Conservation (phyloP, 371 early-diverging fungal species). For the Lichtheimia ramosa region DNA sequence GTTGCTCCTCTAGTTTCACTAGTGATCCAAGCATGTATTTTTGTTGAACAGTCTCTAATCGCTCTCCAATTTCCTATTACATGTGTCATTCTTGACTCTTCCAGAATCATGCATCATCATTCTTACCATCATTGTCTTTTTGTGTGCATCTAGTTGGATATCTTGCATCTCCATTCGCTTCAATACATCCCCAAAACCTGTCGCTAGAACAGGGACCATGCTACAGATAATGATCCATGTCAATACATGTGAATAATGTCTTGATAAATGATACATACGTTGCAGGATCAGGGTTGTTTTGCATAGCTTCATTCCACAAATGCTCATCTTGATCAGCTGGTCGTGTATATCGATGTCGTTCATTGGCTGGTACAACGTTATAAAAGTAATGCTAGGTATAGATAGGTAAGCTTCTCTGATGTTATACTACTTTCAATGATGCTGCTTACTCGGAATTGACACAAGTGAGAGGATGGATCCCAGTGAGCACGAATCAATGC, state of each 20-base stretch:
- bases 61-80: constrained; percentile 29
- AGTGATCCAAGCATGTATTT: constrained; percentile 30
- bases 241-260: neutral
- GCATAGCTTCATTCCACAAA: constrained; percentile 80
- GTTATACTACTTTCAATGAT: neutral
- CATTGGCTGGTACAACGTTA: constrained; percentile 82
- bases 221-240: constrained; percentile 30
- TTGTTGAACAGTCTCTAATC: constrained; percentile 29
- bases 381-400: constrained; percentile 79
- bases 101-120: neutral
- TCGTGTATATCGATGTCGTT: constrained; percentile 73
- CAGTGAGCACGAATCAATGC: constrained; percentile 68
- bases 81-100: neutral
- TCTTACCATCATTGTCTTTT: constrained; percentile 27
- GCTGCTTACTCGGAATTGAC: constrained; percentile 70
- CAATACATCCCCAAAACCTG: constrained; percentile 85
- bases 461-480: constrained; percentile 77
- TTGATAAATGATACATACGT: constrained; percentile 41
- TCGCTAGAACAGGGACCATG: constrained; percentile 88
- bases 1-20: constrained; percentile 39
- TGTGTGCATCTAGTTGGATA: constrained; percentile 43
- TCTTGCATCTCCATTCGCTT: constrained; percentile 81
- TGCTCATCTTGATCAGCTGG: constrained; percentile 70
- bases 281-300: constrained; percentile 81
- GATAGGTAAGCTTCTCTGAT: neutral